These are phyloP conservation scores for Diospyros lotus DNA, from an alignment of 148 eudicot genomes.

Conservation along the genomic window DNA sequence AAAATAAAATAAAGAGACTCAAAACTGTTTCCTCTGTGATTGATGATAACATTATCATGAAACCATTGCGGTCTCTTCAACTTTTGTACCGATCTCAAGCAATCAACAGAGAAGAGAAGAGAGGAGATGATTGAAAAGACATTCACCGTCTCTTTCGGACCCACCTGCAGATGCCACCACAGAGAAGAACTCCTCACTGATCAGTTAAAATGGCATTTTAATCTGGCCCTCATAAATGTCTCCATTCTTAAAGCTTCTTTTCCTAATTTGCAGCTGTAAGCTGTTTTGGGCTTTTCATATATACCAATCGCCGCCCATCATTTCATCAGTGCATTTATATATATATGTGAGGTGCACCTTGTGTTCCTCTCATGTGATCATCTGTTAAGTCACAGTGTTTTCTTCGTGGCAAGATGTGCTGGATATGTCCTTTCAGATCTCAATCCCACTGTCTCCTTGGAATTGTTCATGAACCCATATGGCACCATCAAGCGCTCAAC, in stretches of 20 bases:
- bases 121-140: constrained; percentile 14
- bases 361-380: too few relatives aligned
- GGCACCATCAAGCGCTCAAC: not conserved
- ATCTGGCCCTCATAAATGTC: not conserved
- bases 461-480: not conserved
- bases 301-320: not conserved
- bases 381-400: not conserved
- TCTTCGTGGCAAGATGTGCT: not conserved
- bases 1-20: too few relatives aligned
- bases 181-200: too few relatives aligned
- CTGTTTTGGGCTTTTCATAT: not conserved
- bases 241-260: not conserved
- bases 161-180: not conserved
- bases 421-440: constrained; percentile 6
- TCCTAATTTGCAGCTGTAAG: too few relatives aligned
- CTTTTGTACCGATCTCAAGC: not conserved
- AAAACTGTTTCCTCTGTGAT: not conserved
- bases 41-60: not conserved
- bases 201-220: too few relatives aligned
- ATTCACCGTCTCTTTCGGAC: not conserved
- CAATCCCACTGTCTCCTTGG: too few relatives aligned
- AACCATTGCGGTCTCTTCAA: not conserved
- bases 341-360: too few relatives aligned
- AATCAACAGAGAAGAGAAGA: not conserved
- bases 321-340: not conserved